Base-by-base conservation (phyloP, 2,329 filamentous ascomycete species). In the Alternaria brassicicola region DNA sequence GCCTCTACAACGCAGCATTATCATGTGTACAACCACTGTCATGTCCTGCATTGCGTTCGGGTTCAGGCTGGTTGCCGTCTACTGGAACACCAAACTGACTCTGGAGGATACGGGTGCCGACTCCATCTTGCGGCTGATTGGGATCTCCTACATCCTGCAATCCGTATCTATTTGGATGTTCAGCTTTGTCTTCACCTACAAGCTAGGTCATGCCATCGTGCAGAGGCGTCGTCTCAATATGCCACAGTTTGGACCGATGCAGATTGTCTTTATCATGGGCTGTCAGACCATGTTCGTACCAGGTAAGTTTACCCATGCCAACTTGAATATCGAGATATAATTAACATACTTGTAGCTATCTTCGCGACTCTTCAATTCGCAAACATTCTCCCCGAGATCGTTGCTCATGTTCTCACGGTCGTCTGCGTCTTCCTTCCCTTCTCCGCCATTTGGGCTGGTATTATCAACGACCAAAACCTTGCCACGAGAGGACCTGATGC, bases 251-350 rank as follows among this genome's bases (percentile, higher is more conserved):
- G 86, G 86, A 9, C 85, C 86, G 1, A 86, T 90, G 81, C 85
- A 88, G 65, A 83, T 88, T 55, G 85, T 90, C 60, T 88, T 88
- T 71, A 83, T 89, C 66, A 88, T 89, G 83, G 85, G 86, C 46
- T 87, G 85, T 61, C 87, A 89, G 75, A 89, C 87, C 1, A 81
- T 90, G 80, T 69, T 87, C 31, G 79, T 89, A 61, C 88, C 88
- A 70, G 83, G 87, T 88, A 70, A 28, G 66, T 33, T 33, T 23
- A 15, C 6, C 3, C 8, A 8, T 15, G 15, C 25, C 8, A 19
- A 19, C 19, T 3, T 19, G 2, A 7, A 28, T 3, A 25, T 26
- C 42, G 23, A 49, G 46, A 53, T 49, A 59, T 28, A 38, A 61
- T 68, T 71, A 66, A 73, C 60, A n/a, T 5, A 19, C 15, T 9